These are phyloP conservation scores for Suillus sp. DNA, from an alignment of 768 basidiomycete genomes.

Conservation along the genomic window DNA sequence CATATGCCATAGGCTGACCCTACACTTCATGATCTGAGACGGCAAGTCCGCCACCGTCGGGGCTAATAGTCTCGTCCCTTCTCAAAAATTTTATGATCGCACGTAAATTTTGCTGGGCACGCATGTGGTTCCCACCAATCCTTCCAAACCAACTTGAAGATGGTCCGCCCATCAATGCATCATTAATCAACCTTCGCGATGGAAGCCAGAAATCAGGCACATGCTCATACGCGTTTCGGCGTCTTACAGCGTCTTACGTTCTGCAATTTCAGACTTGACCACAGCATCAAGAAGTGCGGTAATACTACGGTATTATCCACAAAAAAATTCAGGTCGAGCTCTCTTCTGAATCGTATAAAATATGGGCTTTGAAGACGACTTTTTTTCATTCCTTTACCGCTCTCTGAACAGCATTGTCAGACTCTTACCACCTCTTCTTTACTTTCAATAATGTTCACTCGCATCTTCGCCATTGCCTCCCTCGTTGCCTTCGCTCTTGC, in stretches of 20 bases:
- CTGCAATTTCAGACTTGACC: background rate
- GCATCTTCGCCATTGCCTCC: slow-evolving; percentile 11
- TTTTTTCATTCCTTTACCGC: background rate
- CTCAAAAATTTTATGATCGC: background rate
- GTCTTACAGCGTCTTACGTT: background rate
- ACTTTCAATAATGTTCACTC: slow-evolving; percentile 7
- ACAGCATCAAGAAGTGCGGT: background rate
- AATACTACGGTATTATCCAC: background rate
- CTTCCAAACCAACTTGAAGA: background rate
- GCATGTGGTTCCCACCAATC: background rate
- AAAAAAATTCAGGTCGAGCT: background rate
- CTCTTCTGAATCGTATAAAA: background rate
- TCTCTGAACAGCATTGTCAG: background rate
- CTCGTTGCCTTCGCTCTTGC: slow-evolving; percentile 11
- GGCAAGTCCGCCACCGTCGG: background rate
- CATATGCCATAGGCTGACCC: background rate
- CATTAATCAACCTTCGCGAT: background rate
- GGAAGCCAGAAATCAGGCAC: background rate
- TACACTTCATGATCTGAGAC: background rate
- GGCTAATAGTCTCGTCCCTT: background rate
- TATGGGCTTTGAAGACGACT: background rate
- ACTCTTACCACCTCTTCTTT: background rate
- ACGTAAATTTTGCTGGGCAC: background rate
- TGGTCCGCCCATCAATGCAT: background rate
- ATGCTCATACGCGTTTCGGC: background rate